Evolutionary conservation across 441 rosid species (phyloP), one percentile per base, ranked within the genome.

Genomic region (Mallotus repandus): DNA sequence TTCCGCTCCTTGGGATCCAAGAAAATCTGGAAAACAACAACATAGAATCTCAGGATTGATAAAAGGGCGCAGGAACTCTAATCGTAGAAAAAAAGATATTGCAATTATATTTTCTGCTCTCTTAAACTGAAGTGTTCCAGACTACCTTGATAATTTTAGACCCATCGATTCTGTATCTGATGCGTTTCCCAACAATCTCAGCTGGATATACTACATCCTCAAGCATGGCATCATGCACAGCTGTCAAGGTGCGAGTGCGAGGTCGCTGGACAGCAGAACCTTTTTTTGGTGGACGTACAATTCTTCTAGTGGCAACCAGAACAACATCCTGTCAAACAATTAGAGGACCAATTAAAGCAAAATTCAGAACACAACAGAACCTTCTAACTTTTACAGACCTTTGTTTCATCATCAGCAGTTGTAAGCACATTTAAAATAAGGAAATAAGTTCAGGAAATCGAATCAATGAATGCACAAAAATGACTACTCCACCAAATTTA

Each of bases 261-360:
- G 98, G 98, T 72, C 97, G 75, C 82, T 89, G 94, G 54, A 72
- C 97, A 70, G 97, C 98, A 68, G 97, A 92, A 65, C 97, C 98
- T 76, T 89, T 92, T 89, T 92, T 92, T 5, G 98, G 98, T 12
- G 96, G 98, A 75, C 93, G 85, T 77, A 86, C 21, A 46, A 92
- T 92, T 82, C 96, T 92, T 38, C 98, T 70, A 53, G 94, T 86
- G 78, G 93, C 83, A 80, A 93, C 73, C 72, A 93, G 35, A 43
- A 91, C 79, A 68, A 93, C 98, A 82, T 92, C 97, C 97, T 89
- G 74, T 35, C 11, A 19, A 11, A 32, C 29, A 63, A 35, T 62
- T 4, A 52, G 3, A 61, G 8, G 10, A 41, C 13, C 46, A 21
- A 5, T 19, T 35, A 10, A 61, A 43, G 53, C 59, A 64, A 29